These are phyloP conservation scores for Solanum raphanifolium DNA, from an alignment of 257 asterid genomes.

Conservation along the genomic window DNA sequence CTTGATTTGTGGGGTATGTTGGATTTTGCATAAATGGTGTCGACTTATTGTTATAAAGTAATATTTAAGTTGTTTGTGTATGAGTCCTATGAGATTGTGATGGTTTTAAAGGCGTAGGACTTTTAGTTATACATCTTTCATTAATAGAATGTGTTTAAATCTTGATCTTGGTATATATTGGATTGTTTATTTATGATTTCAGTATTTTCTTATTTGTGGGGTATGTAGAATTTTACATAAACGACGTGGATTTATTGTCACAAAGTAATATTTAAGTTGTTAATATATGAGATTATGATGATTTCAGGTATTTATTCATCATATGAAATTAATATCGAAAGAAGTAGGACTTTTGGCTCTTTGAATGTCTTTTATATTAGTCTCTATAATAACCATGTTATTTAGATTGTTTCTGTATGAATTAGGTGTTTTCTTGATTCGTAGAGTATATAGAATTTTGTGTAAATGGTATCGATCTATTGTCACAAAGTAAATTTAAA, in stretches of 20 bases:
- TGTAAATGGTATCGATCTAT: not conserved
- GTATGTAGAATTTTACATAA: not conserved
- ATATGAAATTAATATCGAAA: no score
- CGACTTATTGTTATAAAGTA: not conserved
- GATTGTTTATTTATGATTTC: not conserved
- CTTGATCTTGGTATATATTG: not conserved
- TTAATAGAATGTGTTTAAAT: no score
- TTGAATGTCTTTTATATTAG: no score
- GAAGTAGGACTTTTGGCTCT: not conserved
- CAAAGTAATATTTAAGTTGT: not conserved
- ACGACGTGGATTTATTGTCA: not conserved
- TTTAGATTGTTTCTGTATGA: no score
- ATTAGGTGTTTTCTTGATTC: not conserved
- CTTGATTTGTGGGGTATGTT: not conserved
- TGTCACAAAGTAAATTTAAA: not conserved
- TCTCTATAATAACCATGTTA: no score
- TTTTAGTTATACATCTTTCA: not conserved
- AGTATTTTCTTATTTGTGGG: not conserved
- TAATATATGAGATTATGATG: no score
- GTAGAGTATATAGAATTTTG: no score
- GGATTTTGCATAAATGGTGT: not conserved
- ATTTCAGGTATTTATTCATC: no score
- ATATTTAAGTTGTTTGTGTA: not conserved
- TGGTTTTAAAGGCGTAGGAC: not conserved
- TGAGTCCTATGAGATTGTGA: no score